Evolutionary conservation across 1,284 basidiomycete genomes (phyloP), one percentile per base, ranked within the genome.

Genomic region (Laetiporus sulphureus): DNA sequence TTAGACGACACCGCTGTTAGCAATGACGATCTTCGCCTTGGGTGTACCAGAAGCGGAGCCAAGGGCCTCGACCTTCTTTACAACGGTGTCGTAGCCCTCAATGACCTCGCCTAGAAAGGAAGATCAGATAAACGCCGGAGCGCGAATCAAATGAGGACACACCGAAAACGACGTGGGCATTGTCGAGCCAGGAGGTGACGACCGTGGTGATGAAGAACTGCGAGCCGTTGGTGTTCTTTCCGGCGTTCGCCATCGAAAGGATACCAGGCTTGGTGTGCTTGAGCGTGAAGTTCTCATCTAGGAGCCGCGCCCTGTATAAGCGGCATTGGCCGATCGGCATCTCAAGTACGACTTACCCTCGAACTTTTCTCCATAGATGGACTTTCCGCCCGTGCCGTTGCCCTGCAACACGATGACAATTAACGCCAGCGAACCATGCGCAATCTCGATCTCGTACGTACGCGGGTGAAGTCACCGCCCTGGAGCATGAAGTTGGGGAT

Each of bases 321-420:
- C n/a, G n/a, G n/a, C n/a, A n/a, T n/a, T n/a, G n/a, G n/a, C n/a
- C n/a, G n/a, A n/a, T n/a, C n/a, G n/a, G n/a, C n/a, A n/a, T n/a
- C n/a, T n/a, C n/a, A n/a, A n/a, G n/a, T 11, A 19, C 31, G 12
- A 32, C 68, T 46, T 39, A 82, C 83, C 84, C n/a, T 54, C 63
- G 50, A 88, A 91, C 59, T 86, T 91, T 52, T 79, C 75, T 51
- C 94, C 93, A 55, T 94, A 97, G 65, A 98, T 97, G 20, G 84
- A 91, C 65, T 84, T 85, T 41, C 90, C 91, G 47, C 95, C 94
- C 1, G 91, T 97, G 12, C 95, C 94, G 56, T 97, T 80, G 27
- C 61, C 56, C 23, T 50, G 29, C 23, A 18, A 27, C 13, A 8
- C 25, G 32, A 27, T 36, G 25, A 16, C 24, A 36, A 31, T 38